Conservation (phyloP, 106 monocot genomes). For the Apostasia shenzhenica region DNA sequence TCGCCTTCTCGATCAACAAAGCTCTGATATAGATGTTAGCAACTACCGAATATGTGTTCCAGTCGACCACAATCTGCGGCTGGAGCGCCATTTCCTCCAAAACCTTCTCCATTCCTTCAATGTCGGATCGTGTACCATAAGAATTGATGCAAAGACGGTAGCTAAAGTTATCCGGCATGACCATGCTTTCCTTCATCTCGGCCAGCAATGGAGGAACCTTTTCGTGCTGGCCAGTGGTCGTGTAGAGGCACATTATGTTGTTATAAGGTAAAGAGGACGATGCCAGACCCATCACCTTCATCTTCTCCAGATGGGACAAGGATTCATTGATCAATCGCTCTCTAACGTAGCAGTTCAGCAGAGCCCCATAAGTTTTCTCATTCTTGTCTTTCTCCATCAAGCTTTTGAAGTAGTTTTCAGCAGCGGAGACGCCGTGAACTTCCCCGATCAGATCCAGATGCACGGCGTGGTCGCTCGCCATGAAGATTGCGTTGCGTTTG, state of each 20-base stretch:
- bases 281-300: constrained; percentile 60
- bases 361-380: constrained; percentile 65
- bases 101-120: constrained; percentile 52
- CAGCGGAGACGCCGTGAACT: constrained; percentile 35
- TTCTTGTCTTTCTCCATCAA: constrained; percentile 41
- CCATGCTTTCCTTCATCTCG: constrained; percentile 58
- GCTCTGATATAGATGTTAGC: constrained; percentile 67
- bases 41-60: constrained; percentile 74
- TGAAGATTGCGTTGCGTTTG: constrained; percentile 29
- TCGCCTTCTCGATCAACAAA: constrained; percentile 31
- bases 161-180: constrained; percentile 72
- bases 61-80: constrained; percentile 71
- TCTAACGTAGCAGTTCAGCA: constrained; percentile 75
- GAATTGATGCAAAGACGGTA: constrained; percentile 83
- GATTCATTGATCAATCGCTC: constrained; percentile 44
- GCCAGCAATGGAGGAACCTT: constrained; percentile 50
- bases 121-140: constrained; percentile 45
- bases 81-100: constrained; percentile 69
- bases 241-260: constrained; percentile 72
- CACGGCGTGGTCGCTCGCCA: constrained; percentile 63
- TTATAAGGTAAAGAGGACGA: constrained; percentile 59
- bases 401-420: constrained; percentile 61
- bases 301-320: constrained; percentile 55
- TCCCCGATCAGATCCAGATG: constrained; percentile 68
- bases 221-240: constrained; percentile 47